phyloP scores from a whole-genome alignment of 805 yeast species.

The Spathaspora boniae region DNA sequence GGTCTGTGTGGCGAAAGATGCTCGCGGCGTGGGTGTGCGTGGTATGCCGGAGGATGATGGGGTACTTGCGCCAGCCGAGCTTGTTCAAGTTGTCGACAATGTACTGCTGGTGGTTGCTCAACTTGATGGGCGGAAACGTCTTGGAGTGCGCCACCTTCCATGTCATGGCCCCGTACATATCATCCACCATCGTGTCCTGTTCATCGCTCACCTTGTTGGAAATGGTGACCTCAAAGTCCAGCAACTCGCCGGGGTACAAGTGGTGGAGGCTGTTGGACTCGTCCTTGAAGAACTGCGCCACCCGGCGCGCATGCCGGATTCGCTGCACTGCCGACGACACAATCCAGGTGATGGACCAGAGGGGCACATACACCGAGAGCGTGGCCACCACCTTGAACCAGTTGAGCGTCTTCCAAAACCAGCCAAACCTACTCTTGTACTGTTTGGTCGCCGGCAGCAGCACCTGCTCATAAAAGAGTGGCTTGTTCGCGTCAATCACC shows the following conservation, averaged over 20 bases:
- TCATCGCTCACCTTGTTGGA: constrained; percentile 48
- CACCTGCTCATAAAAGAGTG: constrained; percentile 23
- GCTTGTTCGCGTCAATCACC: constrained; percentile 49
- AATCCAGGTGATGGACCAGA: constrained; percentile 60
- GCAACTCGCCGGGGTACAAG: constrained; percentile 18
- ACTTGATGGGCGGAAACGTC: constrained; percentile 8
- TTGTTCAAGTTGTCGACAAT: constrained; percentile 54
- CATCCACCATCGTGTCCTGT: constrained; percentile 62
- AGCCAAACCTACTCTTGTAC: constrained; percentile 4
- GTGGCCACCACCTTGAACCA: constrained; percentile 48
- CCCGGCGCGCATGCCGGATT: constrained; percentile 25
- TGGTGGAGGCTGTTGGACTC: constrained; percentile 23
- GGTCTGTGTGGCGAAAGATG: constrained; percentile 57
- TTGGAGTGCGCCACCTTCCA: constrained; percentile 11
- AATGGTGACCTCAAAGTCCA: constrained; percentile 9
- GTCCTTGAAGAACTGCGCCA: constrained; percentile 24
- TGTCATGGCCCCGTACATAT: constrained; percentile 55
- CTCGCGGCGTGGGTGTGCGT: constrained; percentile 78
- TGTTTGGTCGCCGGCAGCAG: neutral
- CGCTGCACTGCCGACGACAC: constrained; percentile 38
- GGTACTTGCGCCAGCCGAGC: constrained; percentile 66
- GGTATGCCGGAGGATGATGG: constrained; percentile 64
- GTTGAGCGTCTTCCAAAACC: constrained; percentile 28
- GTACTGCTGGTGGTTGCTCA: constrained; percentile 42
- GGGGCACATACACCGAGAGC: constrained; percentile 53